Evolutionary conservation across 345 rosid genomes (phyloP).

Genomic region (Mallotus nudiflorus): DNA sequence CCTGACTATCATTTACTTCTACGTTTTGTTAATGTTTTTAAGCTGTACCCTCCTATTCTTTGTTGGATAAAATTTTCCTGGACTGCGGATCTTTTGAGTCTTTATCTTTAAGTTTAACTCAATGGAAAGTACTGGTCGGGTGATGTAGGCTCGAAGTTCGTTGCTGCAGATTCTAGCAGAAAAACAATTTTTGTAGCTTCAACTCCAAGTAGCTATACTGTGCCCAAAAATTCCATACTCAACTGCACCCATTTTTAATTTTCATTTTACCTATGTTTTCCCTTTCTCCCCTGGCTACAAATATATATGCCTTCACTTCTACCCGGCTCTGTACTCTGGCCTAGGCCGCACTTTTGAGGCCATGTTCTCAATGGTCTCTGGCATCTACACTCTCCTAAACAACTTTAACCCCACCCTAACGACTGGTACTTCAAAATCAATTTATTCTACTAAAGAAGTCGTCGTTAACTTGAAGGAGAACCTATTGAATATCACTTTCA

Average conservation of each 20-base stretch:
- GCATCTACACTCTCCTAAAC: constrained; percentile 9
- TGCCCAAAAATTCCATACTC: constrained; percentile 17
- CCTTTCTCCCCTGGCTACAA: constrained; percentile 13
- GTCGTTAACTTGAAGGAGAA: constrained; percentile 1
- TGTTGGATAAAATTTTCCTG: not conserved
- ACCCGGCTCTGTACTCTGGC: constrained; percentile 10
- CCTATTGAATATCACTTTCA: constrained; percentile 3
- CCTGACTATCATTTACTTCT: not conserved
- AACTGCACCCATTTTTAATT: constrained; percentile 11
- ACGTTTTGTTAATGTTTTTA: not conserved
- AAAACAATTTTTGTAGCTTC: not conserved
- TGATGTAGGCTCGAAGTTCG: not conserved
- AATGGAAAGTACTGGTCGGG: constrained; percentile 16
- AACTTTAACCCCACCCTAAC: constrained; percentile 10
- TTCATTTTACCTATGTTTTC: constrained; percentile 10
- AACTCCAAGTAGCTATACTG: not conserved
- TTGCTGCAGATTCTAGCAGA: not conserved
- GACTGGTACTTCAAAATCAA: not conserved
- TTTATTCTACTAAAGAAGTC: constrained; percentile 11
- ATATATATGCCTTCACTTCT: constrained; percentile 18
- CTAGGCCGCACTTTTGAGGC: not conserved
- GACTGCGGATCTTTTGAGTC: constrained; percentile 8
- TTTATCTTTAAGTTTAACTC: too few relatives aligned
- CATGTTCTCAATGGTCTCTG: constrained; percentile 2
- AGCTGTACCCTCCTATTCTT: not conserved